phyloP scores from a whole-genome alignment of 2,329 filamentous ascomycete genomes.

The Tolypocladium pustulatum region DNA sequence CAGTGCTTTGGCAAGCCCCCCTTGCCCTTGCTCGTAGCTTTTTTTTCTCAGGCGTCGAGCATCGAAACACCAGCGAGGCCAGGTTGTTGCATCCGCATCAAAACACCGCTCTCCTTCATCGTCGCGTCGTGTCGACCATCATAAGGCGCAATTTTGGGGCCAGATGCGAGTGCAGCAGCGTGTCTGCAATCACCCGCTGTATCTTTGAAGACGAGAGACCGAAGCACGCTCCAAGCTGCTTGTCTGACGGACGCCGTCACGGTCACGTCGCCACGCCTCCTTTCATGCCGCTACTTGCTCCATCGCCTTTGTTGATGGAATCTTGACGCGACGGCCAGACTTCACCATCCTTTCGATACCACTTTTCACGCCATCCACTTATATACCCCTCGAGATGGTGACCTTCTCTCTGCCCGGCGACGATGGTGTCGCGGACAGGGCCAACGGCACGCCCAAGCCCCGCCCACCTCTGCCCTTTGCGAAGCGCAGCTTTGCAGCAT shows the following conservation, averaged over 20 bases:
- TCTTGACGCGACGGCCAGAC: not conserved
- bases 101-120: not conserved
- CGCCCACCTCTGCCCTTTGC: slow-evolving; percentile 32
- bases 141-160: not conserved
- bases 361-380: not conserved
- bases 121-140: not conserved
- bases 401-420: slow-evolving; percentile 28
- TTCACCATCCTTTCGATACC: not conserved
- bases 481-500: slow-evolving; percentile 29
- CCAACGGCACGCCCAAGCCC: slow-evolving; percentile 25
- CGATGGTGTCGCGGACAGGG: slow-evolving; percentile 17
- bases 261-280: not conserved
- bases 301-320: not conserved
- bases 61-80: not conserved
- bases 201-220: not conserved
- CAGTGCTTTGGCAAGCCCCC: not conserved
- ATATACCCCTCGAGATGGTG: slow-evolving; percentile 17
- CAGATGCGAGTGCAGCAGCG: slow-evolving; percentile 3
- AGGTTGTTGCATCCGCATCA: not conserved
- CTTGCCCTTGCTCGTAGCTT: not conserved
- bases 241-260: not conserved
- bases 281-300: not conserved
- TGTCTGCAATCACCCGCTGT: slow-evolving; percentile 1
- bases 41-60: not conserved
- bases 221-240: not conserved